A percentile compares a stretch with the other conserved stretches of the same genome.
Evolutionary conservation across 2,329 filamentous ascomycete genomes (phyloP).

Genomic region (Xylaria sp.): DNA sequence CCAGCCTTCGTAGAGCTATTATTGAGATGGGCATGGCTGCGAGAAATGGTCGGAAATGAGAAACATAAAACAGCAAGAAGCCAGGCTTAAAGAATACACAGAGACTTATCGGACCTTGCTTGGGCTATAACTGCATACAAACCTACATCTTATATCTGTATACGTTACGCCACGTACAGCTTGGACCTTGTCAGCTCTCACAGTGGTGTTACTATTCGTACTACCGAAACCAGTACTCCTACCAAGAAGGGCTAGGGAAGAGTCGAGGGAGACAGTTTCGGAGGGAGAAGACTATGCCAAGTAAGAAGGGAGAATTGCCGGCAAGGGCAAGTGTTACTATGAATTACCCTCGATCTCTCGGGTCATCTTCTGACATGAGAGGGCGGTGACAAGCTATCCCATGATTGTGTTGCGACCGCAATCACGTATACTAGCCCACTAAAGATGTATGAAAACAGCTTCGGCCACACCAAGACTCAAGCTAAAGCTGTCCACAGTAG

Average conservation of each 20-base stretch:
- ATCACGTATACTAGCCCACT: neutral
- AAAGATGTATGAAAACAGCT: no score
- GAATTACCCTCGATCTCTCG: neutral
- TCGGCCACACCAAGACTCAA: no score
- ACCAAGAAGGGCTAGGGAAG: neutral
- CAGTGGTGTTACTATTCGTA: neutral
- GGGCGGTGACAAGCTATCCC: constrained; percentile 4
- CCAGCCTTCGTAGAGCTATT: constrained; percentile 10
- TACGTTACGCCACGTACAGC: neutral
- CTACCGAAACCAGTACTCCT: neutral
- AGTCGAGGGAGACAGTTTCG: neutral
- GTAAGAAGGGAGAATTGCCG: neutral
- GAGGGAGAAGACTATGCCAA: neutral
- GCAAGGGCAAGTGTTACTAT: neutral
- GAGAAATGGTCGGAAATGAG: neutral
- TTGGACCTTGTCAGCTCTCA: neutral
- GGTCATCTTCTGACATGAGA: neutral
- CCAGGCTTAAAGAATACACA: neutral
- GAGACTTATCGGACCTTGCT: neutral
- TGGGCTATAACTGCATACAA: neutral
- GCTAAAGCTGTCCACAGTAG: no score
- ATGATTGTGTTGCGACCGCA: neutral
- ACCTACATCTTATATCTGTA: constrained; percentile 10
- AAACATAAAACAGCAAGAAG: neutral
- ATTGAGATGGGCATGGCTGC: constrained; percentile 17